Base-by-base conservation (phyloP, 192 early-diverging fungal species). In the Coemansia sp. region DNA sequence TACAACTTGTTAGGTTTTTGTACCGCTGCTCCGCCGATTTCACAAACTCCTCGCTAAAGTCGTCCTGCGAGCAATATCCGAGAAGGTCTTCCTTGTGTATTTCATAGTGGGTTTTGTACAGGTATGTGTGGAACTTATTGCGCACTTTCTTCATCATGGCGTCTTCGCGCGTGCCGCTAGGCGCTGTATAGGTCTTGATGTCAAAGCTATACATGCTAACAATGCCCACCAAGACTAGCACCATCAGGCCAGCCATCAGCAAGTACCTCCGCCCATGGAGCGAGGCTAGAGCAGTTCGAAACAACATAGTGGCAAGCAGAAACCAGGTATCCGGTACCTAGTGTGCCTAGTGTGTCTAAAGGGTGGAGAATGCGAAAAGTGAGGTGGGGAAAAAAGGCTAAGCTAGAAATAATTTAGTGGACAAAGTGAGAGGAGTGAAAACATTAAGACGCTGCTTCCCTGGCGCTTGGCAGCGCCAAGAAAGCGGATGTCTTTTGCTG, bases 21-120 rank as follows among this genome's bases (percentile, higher is more conserved):
- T 79, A 79, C 34, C 71, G 46, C 14, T 63, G 31, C 23, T 57
- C 51, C 3, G 68, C 77, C 7, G 63, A 20, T 0, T 28, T 18
- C 21, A 70, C 26, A 46, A 70, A 66, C 11, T 62, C 48, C 2
- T 51, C 35, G 28, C 58, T 60, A 46, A 23, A 18, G n/a, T 46
- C 45, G 45, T 46, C 45, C 20, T 46, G 45, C 8, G 40, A 51
- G 56, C 77, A 79, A 24, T 70, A 69, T 7, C 33, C 34, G 28
- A 40, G 20, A 21, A 79, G 68, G 20, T 59, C 58, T 38, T 21
- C 45, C 20, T 46, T 46, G 45, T 46, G 45, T 9, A 46, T 9
- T 10, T 46, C 45, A 7, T 18, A 18, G 20, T 46, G 45, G 5
- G 20, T 9, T 46, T 46, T 46, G 20, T 46, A 18, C 20, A 46